Evolutionary conservation across 768 basidiomycete species (phyloP).

Genomic region (Rhodotorula sphaerocarpa): DNA sequence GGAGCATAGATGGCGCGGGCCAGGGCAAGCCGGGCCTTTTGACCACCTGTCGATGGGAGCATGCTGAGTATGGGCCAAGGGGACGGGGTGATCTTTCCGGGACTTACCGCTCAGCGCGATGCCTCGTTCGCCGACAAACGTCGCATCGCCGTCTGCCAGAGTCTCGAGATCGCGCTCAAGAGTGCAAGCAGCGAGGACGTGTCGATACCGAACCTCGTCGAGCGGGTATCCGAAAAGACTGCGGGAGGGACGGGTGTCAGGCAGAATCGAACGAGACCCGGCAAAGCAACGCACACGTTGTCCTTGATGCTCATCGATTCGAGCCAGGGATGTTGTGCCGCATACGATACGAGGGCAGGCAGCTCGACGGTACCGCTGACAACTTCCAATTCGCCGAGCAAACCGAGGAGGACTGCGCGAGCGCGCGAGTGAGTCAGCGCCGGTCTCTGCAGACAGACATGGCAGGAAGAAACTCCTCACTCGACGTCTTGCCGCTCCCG

Average conservation of each 20-base stretch:
- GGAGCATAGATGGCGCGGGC: conserved; percentile 84
- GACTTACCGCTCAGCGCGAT: conserved; percentile 23
- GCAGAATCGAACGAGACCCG: neutral
- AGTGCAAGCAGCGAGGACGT: conserved; percentile 64
- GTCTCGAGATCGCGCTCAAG: conserved; percentile 63
- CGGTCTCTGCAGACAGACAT: neutral
- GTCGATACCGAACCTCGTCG: conserved; percentile 56
- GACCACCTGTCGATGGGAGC: conserved; percentile 11
- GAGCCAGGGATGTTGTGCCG: conserved; percentile 30
- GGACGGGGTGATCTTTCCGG: too few relatives aligned
- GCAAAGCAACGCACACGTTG: conserved; percentile 7
- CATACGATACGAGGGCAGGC: conserved; percentile 15
- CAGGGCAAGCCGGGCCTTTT: conserved; percentile 49
- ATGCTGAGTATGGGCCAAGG: neutral
- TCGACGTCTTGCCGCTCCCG: conserved; percentile 20
- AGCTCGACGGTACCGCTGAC: conserved; percentile 18
- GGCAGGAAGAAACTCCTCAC: conserved; percentile 1
- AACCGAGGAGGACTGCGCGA: conserved; percentile 19
- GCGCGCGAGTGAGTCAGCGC: too few relatives aligned
- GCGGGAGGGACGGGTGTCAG: conserved; percentile 34
- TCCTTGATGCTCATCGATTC: conserved; percentile 13
- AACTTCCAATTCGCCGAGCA: conserved; percentile 30
- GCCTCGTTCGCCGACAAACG: conserved; percentile 41
- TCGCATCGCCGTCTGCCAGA: conserved; percentile 66
- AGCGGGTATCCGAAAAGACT: conserved; percentile 61